These are phyloP conservation scores for Yarrowia sp. DNA, from an alignment of 805 yeast genomes.

Conservation along the genomic window DNA sequence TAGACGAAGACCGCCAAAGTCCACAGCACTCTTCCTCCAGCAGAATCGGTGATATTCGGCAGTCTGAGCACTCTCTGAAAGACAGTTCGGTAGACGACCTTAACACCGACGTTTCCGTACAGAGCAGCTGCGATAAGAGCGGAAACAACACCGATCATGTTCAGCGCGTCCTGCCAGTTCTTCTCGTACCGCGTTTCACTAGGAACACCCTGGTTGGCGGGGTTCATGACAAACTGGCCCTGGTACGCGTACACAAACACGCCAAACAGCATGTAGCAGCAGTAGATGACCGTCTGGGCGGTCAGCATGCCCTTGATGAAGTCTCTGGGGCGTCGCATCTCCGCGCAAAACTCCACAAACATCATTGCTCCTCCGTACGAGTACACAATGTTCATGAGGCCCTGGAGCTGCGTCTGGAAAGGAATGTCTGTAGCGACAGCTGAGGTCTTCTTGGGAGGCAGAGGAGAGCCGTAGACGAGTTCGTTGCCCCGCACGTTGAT, in stretches of 20 bases:
- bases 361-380: slow-evolving; percentile 54
- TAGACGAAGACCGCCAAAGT: slow-evolving; percentile 41
- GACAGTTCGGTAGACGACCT: slow-evolving; percentile 46
- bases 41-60: slow-evolving; percentile 40
- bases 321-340: slow-evolving; percentile 49
- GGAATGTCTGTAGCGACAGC: slow-evolving; percentile 12
- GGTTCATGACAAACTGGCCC: slow-evolving; percentile 47
- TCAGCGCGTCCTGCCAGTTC: slow-evolving; percentile 42
- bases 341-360: slow-evolving; percentile 50
- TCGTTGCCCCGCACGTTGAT: slow-evolving; percentile 37
- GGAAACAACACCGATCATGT: slow-evolving; percentile 42
- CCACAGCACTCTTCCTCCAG: slow-evolving; percentile 43
- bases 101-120: slow-evolving; percentile 49
- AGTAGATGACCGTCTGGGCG: slow-evolving; percentile 45
- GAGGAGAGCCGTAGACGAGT: slow-evolving; percentile 33
- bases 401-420: slow-evolving; percentile 40
- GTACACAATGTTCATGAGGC: slow-evolving; percentile 48
- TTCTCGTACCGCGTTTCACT: slow-evolving; percentile 30
- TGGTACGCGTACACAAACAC: slow-evolving; percentile 46
- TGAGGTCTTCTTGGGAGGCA: slow-evolving; percentile 23
- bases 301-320: slow-evolving; percentile 49
- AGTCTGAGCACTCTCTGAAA: slow-evolving; percentile 38
- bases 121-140: slow-evolving; percentile 48
- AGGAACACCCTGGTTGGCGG: slow-evolving; percentile 48
- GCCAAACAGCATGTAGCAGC: slow-evolving; percentile 45